Conservation (phyloP, 225 moss, liverwort and hornwort genomes). For the Asterella californica region DNA sequence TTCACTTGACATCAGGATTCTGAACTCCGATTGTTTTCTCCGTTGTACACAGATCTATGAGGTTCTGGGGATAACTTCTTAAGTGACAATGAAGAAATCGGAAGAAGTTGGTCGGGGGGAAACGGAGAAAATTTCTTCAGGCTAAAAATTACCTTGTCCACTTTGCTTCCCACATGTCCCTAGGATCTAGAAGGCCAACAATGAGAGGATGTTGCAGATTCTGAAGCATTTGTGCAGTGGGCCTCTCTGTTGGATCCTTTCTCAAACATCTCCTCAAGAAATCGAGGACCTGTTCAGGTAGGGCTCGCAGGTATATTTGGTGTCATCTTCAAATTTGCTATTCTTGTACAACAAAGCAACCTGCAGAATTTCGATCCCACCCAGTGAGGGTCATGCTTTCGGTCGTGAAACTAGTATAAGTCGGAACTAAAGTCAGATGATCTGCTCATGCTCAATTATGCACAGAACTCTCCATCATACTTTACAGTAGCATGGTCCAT, state of each 20-base stretch:
- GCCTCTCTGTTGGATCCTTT: conserved; percentile 4
- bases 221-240: conserved; percentile 5
- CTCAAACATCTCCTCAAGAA: conserved; percentile 10
- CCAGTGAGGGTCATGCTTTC: too few species aligned
- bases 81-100: too few species aligned
- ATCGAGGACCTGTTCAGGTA: conserved; percentile 7
- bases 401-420: background rate
- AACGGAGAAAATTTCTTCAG: background rate
- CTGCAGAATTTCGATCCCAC: background rate
- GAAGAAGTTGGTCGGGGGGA: background rate
- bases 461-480: background rate
- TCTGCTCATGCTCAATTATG: background rate
- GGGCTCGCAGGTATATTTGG: conserved; percentile 1
- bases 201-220: conserved; percentile 21
- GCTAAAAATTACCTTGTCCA: background rate
- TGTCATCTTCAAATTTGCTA: background rate
- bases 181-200: background rate
- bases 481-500: too few species aligned
- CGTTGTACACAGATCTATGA: too few species aligned
- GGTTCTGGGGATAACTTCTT: too few species aligned
- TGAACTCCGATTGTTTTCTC: background rate
- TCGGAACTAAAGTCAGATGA: background rate
- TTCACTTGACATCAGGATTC: too few species aligned
- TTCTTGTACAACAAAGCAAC: conserved; percentile 2
- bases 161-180: conserved; percentile 14